These are phyloP conservation scores for Gillenia trifoliata DNA, from an alignment of 306 rosid genomes.

Conservation along the genomic window DNA sequence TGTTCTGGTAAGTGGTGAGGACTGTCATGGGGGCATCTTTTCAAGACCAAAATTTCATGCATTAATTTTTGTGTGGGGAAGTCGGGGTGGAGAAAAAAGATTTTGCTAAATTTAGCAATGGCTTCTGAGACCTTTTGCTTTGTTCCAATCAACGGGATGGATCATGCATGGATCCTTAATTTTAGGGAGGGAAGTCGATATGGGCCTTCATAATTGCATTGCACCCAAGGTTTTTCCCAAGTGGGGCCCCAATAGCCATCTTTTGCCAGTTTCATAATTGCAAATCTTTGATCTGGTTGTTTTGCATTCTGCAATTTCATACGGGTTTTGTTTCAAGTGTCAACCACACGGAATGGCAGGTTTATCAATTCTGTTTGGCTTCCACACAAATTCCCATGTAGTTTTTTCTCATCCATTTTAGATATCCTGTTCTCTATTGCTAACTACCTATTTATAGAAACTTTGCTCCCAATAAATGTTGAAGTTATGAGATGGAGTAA, in stretches of 20 bases:
- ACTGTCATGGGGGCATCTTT: background rate
- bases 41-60: background rate
- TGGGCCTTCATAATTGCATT: constrained; percentile 18
- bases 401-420: background rate
- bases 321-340: constrained; percentile 18
- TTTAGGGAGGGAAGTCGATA: constrained; percentile 14
- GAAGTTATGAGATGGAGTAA: too few relatives aligned
- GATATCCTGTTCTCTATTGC: background rate
- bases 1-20: background rate
- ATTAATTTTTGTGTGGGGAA: background rate
- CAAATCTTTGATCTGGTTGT: constrained; percentile 10
- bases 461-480: background rate
- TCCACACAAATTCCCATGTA: background rate
- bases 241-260: constrained; percentile 19
- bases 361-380: constrained; percentile 18
- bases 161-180: constrained; percentile 16
- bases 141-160: background rate
- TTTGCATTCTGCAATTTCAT: constrained; percentile 18
- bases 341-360: constrained; percentile 15
- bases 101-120: constrained; percentile 7
- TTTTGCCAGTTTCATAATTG: constrained; percentile 34
- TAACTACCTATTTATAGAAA: background rate
- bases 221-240: background rate
- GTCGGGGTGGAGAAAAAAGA: constrained; percentile 12
- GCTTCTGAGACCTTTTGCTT: background rate